Conservation (phyloP, 306 rosid species). For the Oemleria cerasiformis region DNA sequence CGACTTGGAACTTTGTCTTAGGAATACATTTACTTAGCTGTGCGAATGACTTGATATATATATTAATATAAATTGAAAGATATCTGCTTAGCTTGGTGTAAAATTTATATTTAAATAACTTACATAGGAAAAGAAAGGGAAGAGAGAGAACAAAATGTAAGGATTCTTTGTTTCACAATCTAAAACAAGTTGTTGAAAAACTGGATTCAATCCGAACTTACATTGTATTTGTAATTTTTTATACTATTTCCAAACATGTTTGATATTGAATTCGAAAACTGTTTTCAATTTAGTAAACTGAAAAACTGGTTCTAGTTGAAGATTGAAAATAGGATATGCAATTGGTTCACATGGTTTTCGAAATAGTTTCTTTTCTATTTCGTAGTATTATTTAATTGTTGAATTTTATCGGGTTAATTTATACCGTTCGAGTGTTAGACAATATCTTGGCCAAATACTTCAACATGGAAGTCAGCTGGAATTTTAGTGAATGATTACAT, state of each 20-base stretch:
- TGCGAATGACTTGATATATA: neutral
- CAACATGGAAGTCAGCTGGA: neutral
- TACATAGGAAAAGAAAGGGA: neutral
- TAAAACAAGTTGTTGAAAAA: neutral
- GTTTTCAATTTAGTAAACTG: neutral
- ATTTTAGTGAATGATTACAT: too few relatives aligned
- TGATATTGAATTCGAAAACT: neutral
- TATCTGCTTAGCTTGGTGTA: neutral
- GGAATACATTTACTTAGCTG: neutral
- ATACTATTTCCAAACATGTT: neutral
- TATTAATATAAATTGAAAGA: neutral
- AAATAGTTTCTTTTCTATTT: neutral
- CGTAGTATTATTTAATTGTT: too few relatives aligned
- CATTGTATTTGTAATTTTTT: neutral
- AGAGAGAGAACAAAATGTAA: neutral
- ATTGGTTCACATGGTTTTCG: neutral
- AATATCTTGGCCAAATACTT: neutral
- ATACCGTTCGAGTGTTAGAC: neutral
- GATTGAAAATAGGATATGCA: neutral
- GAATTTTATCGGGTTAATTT: neutral
- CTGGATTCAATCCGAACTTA: neutral
- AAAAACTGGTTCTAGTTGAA: neutral
- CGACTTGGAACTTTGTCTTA: constrained; percentile 11
- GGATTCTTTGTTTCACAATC: neutral
- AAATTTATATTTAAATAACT: neutral